A percentile compares a stretch with the other conserved stretches of the same genome.
phyloP scores from a whole-genome alignment of 495 filamentous ascomycete genomes.

The Penicillium mononematosum region DNA sequence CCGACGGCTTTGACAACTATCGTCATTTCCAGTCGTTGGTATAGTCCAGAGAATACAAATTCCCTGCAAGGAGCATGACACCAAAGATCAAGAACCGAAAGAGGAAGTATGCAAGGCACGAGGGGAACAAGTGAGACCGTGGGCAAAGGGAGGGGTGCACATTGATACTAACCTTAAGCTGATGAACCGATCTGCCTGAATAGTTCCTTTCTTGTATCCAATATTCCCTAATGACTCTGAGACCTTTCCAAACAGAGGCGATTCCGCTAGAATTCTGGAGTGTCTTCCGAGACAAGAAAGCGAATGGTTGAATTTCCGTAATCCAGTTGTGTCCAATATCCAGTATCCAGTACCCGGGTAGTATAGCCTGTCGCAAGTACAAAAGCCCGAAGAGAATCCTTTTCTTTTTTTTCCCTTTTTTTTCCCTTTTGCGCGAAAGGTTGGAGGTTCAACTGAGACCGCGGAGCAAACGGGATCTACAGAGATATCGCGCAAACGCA shows the following conservation, averaged over 20 bases:
- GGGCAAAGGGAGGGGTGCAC: conserved; percentile 25
- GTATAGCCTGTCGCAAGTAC: conserved; percentile 9
- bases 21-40: conserved; percentile 32
- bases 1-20: conserved; percentile 18
- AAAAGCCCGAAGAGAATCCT: conserved; percentile 3
- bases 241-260: conserved; percentile 26
- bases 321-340: too few relatives aligned
- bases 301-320: conserved; percentile 10
- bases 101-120: conserved; percentile 45
- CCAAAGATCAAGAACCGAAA: conserved; percentile 25
- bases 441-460: conserved; percentile 10
- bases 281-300: conserved; percentile 36
- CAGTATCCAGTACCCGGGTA: background rate
- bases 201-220: conserved; percentile 7
- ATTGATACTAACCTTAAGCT: conserved; percentile 32
- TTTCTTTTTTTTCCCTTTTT: conserved; percentile 6
- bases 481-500: conserved; percentile 16
- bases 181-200: conserved; percentile 13
- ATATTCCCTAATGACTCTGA: conserved; percentile 13
- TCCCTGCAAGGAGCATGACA: conserved; percentile 41
- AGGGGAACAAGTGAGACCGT: conserved; percentile 36
- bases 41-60: conserved; percentile 31
- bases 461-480: conserved; percentile 14
- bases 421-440: conserved; percentile 9
- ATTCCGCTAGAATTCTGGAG: conserved; percentile 10